phyloP scores from a whole-genome alignment of 352 stramenopile genomes.

The Aphanomyces euteiches region DNA sequence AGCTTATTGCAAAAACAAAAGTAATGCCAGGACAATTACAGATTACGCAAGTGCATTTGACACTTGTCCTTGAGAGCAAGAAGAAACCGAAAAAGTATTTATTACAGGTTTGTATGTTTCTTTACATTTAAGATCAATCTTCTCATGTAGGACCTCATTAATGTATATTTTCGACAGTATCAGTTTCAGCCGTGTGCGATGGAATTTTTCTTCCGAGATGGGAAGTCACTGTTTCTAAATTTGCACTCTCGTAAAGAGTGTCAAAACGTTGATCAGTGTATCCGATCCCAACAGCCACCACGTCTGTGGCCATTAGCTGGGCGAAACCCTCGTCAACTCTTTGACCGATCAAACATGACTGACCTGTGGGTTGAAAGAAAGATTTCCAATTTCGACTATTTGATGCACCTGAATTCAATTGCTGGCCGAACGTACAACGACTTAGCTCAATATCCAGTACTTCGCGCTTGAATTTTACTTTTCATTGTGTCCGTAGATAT shows the following conservation, averaged over 20 bases:
- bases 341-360: conserved; percentile 37
- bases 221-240: conserved; percentile 18
- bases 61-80: background rate
- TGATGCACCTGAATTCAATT: conserved; percentile 95
- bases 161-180: conserved; percentile 16
- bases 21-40: background rate
- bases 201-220: conserved; percentile 27
- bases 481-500: conserved; percentile 37
- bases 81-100: conserved; percentile 23
- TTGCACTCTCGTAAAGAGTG: conserved; percentile 10
- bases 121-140: background rate
- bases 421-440: conserved; percentile 96
- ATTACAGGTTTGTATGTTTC: background rate
- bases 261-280: conserved; percentile 5
- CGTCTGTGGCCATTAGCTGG: background rate
- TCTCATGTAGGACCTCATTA: conserved; percentile 12
- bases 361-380: conserved; percentile 83
- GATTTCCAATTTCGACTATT: conserved; percentile 93
- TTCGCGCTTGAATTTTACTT: background rate
- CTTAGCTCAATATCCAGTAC: conserved; percentile 95
- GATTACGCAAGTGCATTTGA: background rate
- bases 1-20: conserved; percentile 27
- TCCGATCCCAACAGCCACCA: conserved; percentile 12
- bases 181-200: conserved; percentile 23
- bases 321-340: conserved; percentile 12